A percentile compares a stretch with the other conserved stretches of the same genome.
Evolutionary conservation across 1,139 yeast species (phyloP).

Genomic region (Debaryomyces subglobosus): DNA sequence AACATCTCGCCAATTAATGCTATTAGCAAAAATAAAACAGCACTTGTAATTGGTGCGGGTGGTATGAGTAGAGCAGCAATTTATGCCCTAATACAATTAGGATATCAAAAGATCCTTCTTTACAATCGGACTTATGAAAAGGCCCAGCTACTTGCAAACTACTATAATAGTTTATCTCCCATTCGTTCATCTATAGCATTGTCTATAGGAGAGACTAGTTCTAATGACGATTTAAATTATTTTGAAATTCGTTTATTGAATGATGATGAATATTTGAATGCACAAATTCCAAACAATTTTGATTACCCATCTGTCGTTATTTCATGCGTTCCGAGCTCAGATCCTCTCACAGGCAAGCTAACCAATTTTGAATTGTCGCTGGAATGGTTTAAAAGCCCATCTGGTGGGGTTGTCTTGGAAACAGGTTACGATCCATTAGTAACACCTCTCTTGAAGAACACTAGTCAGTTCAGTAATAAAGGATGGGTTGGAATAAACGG

Average conservation of each 20-base stretch:
- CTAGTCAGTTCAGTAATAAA: slow-evolving; percentile 5
- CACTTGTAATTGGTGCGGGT: slow-evolving; percentile 19
- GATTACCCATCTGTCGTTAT: slow-evolving; percentile 15
- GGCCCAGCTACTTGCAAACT: slow-evolving; percentile 12
- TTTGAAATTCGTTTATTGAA: slow-evolving; percentile 10
- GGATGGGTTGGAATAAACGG: slow-evolving; percentile 21
- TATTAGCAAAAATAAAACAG: slow-evolving; percentile 15
- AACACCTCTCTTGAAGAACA: slow-evolving; percentile 13
- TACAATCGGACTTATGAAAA: slow-evolving; percentile 12
- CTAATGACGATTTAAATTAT: slow-evolving; percentile 7
- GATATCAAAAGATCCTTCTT: slow-evolving; percentile 15
- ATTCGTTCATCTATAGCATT: slow-evolving; percentile 4
- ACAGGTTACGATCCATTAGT: slow-evolving; percentile 15
- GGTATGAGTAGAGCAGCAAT: slow-evolving; percentile 19
- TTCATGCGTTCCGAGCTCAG: slow-evolving; percentile 14
- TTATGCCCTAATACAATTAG: slow-evolving; percentile 17
- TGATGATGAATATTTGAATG: slow-evolving; percentile 12
- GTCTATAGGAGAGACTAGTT: slow-evolving; percentile 7
- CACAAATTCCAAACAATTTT: slow-evolving; percentile 10
- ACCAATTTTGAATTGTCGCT: slow-evolving; percentile 5
- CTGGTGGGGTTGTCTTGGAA: slow-evolving; percentile 21
- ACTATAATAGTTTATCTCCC: slow-evolving; percentile 12
- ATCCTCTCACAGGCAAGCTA: slow-evolving; percentile 9
- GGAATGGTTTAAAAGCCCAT: slow-evolving; percentile 17
- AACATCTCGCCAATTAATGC: slow-evolving; percentile 19